phyloP scores from a whole-genome alignment of 2,329 filamentous ascomycete species.

The Ophiostoma piceae region DNA sequence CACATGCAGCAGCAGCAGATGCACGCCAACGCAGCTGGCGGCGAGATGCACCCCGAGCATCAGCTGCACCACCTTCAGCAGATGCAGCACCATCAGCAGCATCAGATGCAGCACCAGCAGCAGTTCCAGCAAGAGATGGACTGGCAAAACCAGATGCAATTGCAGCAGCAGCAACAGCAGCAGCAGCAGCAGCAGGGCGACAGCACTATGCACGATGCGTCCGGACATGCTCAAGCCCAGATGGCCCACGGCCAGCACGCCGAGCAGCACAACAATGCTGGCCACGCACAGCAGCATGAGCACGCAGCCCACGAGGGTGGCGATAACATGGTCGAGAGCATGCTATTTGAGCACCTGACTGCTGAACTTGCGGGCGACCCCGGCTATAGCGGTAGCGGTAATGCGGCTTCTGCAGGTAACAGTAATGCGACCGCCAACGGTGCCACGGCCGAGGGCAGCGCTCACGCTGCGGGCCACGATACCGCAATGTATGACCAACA shows the following conservation, averaged over 20 bases:
- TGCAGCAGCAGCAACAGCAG: slow-evolving; percentile 10
- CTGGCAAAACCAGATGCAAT: slow-evolving; percentile 7
- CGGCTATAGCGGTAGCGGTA: background rate
- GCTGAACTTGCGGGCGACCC: slow-evolving; percentile 16
- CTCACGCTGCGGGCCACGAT: background rate
- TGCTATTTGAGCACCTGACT: slow-evolving; percentile 9
- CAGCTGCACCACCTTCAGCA: slow-evolving; percentile 12
- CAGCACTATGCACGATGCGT: slow-evolving; percentile 5
- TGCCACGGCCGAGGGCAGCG: background rate
- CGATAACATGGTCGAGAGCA: slow-evolving; percentile 11
- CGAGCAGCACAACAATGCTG: background rate
- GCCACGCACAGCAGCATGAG: background rate
- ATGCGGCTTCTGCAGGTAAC: background rate
- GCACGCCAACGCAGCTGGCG: slow-evolving; percentile 1
- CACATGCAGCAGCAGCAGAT: slow-evolving; percentile 10
- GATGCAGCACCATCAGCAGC: slow-evolving; percentile 9
- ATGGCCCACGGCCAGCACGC: slow-evolving; percentile 10
- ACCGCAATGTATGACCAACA: background rate
- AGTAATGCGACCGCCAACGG: background rate
- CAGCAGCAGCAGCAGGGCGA: background rate
- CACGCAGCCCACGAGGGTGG: background rate
- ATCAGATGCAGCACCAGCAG: slow-evolving; percentile 11
- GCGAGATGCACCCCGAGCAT: slow-evolving; percentile 5
- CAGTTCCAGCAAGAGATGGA: slow-evolving; percentile 46
- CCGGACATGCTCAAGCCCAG: background rate